Evolutionary conservation across 352 stramenopile genomes (phyloP).

Genomic region (Peronospora farinosa): DNA sequence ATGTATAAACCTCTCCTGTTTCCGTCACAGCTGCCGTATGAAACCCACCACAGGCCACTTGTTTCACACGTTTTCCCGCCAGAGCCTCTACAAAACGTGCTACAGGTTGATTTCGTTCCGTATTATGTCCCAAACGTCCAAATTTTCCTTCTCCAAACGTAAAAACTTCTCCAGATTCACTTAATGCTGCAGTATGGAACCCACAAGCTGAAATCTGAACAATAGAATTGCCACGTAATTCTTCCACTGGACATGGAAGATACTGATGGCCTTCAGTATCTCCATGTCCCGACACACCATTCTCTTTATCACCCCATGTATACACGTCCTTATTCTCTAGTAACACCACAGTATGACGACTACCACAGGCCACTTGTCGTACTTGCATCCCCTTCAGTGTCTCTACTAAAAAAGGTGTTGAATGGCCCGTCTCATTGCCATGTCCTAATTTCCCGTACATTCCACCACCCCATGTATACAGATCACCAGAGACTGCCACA

Average conservation of each 20-base stretch:
- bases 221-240: conserved; percentile 79
- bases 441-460: conserved; percentile 94
- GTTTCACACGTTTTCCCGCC: conserved; percentile 67
- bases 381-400: conserved; percentile 87
- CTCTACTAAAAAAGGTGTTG: conserved; percentile 90
- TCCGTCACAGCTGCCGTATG: conserved; percentile 83
- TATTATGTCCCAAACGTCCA: conserved; percentile 77
- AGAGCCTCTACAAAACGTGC: conserved; percentile 68
- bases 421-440: conserved; percentile 91
- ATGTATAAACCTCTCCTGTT: conserved; percentile 82
- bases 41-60: conserved; percentile 86
- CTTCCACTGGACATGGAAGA: conserved; percentile 86
- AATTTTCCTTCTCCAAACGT: conserved; percentile 92
- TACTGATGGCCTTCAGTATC: conserved; percentile 95
- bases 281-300: conserved; percentile 91
- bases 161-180: conserved; percentile 88
- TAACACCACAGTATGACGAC: conserved; percentile 90
- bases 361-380: conserved; percentile 91
- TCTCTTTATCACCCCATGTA: conserved; percentile 94
- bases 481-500: conserved; percentile 89
- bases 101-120: conserved; percentile 74
- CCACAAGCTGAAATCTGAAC: conserved; percentile 87
- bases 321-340: conserved; percentile 87
- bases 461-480: conserved; percentile 92
- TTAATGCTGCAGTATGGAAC: conserved; percentile 81